Percentiles rank a stretch among this genome's conserved stretches.
Evolutionary conservation across 257 asterid species (phyloP).

Genomic region (Nicotiana obtusifolia): DNA sequence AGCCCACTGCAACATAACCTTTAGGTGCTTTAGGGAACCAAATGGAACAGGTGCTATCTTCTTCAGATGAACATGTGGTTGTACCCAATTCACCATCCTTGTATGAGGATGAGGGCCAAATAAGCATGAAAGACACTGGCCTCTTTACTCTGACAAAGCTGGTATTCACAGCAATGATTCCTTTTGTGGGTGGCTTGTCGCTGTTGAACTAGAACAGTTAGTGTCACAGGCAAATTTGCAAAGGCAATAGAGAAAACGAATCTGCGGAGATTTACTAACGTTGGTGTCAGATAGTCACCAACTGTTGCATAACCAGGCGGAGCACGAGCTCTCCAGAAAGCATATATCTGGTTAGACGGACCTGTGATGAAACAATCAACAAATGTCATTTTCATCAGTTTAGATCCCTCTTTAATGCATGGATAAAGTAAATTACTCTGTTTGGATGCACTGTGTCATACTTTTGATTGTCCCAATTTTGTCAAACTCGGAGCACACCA

Average conservation of each 20-base stretch:
- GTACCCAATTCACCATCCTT: slow-evolving; percentile 27
- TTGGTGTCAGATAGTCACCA: slow-evolving; percentile 93
- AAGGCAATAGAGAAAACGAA: slow-evolving; percentile 11
- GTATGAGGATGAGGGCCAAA: slow-evolving; percentile 56
- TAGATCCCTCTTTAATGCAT: neutral
- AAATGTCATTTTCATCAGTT: neutral
- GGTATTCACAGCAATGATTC: slow-evolving; percentile 84
- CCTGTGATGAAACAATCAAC: slow-evolving; percentile 5
- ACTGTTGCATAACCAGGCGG: slow-evolving; percentile 92
- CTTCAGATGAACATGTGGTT: slow-evolving; percentile 24
- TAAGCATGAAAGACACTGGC: slow-evolving; percentile 70
- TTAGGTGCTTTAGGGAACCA: slow-evolving; percentile 97
- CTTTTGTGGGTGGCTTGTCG: slow-evolving; percentile 92
- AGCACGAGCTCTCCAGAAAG: slow-evolving; percentile 97
- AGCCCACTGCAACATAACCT: slow-evolving; percentile 92
- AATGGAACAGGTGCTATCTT: slow-evolving; percentile 53
- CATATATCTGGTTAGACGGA: slow-evolving; percentile 42
- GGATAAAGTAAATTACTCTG: neutral
- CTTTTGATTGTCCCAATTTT: slow-evolving; percentile 72
- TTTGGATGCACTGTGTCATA: slow-evolving; percentile 22
- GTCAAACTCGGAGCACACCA: slow-evolving; percentile 87
- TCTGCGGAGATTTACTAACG: slow-evolving; percentile 45
- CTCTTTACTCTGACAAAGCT: slow-evolving; percentile 80
- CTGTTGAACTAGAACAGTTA: slow-evolving; percentile 32
- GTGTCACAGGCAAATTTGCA: slow-evolving; percentile 3